Evolutionary conservation across 345 rosid genomes (phyloP), one percentile per base, ranked within the genome.

Genomic region (Ricinus communis): DNA sequence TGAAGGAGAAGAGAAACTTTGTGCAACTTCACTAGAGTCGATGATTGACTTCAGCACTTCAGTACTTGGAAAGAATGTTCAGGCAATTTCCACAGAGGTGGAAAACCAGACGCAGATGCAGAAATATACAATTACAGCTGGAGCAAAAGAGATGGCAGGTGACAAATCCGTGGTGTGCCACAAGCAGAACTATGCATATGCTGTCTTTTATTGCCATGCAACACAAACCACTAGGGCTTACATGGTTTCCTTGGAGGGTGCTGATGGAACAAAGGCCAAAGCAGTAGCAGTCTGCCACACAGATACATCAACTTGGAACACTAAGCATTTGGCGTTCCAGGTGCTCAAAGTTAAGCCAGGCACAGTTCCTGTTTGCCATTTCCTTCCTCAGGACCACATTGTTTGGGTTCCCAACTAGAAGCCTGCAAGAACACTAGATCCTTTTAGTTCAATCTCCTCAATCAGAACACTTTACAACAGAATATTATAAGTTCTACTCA

Each of bases 211-310:
- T 76, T 91, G 98, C 78, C 97, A 90, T 78, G 76, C 90, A 69
- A 82, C 91, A 0, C 64, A 67, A 69, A 77, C 71, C 82, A 81
- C 95, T 1, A 83, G 75, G 71, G 83, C 82, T 40, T 90, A 84
- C 81, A 54, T 53, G 62, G 90, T 88, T 80, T 85, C 90, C 0
- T 71, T 91, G 69, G 81, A 72, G 74, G 96, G 89, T 65, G 85
- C 73, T 30, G 88, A 91, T 9, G 96, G 93, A 47, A 54, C 87
- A 53, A 71, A 85, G 28, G 89, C 71, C 53, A 82, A 87, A 67
- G 98, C 93, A 11, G 88, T 83, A 16, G 93, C 93, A 16, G 85
- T 88, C 40, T 91, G 98, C 84, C 97, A 94, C 81, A 85, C 86
- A 33, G 82, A 94, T 73, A 88, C 97, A 13, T 87, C 94, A 28